Base-by-base conservation (phyloP, 306 rosid genomes). In the Mimosa pudica region DNA sequence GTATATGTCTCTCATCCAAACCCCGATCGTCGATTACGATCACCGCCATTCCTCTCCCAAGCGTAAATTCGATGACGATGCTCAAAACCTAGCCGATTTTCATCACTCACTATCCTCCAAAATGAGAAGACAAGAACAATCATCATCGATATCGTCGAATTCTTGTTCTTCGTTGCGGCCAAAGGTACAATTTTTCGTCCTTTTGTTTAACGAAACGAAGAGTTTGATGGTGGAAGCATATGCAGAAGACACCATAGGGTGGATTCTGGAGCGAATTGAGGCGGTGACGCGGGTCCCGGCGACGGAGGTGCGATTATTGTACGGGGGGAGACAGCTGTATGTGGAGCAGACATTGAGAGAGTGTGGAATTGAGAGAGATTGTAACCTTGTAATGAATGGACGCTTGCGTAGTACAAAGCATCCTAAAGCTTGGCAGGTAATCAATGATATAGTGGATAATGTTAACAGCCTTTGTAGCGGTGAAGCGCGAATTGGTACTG, bases 321-420 rank as follows among this genome's bases (percentile, higher is more conserved):
- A 92, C 64, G 18, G 84, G 4, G 97, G 98, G 1, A 92, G 85
- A 73, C 98, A 92, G 86, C 98, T 94, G 30, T 97, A 87, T 89
- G 84, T 82, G 81, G 97, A 92, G 10, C 93, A 88, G 77, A 88
- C 97, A 2, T 88, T 94, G 0, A 86, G 83, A 0, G 89, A 92
- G 65, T 94, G 98, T 73, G 79, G 86, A 10, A 85, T 94, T 10
- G 86, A 91, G 71, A 94, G 90, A 32, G 97, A 94, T 71, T 89
- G 87, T 6, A 82, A 54, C 33, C 77, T 94, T 44, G 89, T 91
- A 33, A 81, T 92, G 2, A 95, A 91, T 9, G 98, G 97, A 10
- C 92, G 97, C 0, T 80, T 94, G 92, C 87, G 94, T 2, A 94
- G 98, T 78, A 86, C 97, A 0, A 90, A 84, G 10, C 90, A 91